Base-by-base conservation (phyloP, 306 rosid genomes). In the Myrica gale region DNA sequence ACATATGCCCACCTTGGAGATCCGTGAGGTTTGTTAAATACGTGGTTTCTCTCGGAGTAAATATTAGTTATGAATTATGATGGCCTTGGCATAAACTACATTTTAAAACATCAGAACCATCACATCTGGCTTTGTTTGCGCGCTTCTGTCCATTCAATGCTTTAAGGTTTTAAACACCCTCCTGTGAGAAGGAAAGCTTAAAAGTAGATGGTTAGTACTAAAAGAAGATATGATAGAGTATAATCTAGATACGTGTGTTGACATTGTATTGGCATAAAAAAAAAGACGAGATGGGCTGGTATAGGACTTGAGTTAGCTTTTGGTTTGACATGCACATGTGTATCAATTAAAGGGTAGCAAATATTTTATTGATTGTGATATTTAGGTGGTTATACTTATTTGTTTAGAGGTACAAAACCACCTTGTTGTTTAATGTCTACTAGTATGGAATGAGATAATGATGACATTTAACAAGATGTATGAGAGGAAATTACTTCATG, bases 1-100 rank as follows among this genome's bases (percentile, higher is more conserved):
- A 9, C 99, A 96, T 78, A 92, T 96, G 99, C 98, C 99, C 42
- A 96, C 98, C 3, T 75, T 96, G 51, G 99, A 96, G 88, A 96
- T 96, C 70, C 97, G 99, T 21, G 99, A 96, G 98, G 99, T 96
- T 74, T 67, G 85, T 50, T 66, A 69, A 47, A 7, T 13, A 3
- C 10, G 42, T 12, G 26, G 20, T 11, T 69, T 46, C n/a, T 72
- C 70, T 42, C 37, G 46, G 68, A 41, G 70, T 17, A 17, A n/a
- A 41, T 65, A 8, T 56, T 16, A 17, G 2, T 16, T 65, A 3
- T 66, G 50, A 66, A 42, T 37, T 9, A 41, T 43, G 32, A 41
- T 41, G n/a, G 48, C 23, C 41, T 65, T 17, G 43, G 17, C 0
- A 11, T 60, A 52, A 23, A 32, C 9, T 4, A 60, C 26, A 60